phyloP scores from a whole-genome alignment of 1,284 basidiomycete genomes.

The Puccinia triticina region DNA sequence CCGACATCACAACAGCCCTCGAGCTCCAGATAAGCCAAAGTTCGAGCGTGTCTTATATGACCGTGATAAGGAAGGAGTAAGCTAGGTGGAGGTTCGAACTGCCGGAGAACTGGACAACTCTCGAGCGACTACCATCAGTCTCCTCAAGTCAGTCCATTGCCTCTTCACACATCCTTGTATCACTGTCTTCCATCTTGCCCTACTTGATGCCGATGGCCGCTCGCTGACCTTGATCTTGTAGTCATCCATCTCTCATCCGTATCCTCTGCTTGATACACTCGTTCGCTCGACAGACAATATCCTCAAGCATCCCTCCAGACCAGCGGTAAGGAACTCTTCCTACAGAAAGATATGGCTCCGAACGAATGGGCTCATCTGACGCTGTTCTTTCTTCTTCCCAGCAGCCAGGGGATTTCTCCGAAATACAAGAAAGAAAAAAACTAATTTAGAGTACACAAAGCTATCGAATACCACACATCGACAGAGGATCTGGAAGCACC shows the following conservation, averaged over 20 bases:
- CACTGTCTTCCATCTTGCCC: no score
- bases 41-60: background rate
- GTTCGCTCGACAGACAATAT: background rate
- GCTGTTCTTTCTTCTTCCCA: background rate
- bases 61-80: background rate
- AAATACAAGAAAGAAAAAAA: background rate
- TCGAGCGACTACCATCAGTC: background rate
- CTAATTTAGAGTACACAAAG: background rate
- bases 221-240: background rate
- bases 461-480: background rate
- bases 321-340: background rate
- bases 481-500: background rate
- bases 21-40: no score
- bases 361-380: background rate
- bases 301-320: background rate
- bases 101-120: background rate
- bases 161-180: background rate
- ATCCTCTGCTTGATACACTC: constrained; percentile 6
- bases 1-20: no score
- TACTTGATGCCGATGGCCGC: no score
- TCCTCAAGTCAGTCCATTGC: background rate
- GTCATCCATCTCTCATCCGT: background rate
- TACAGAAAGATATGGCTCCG: background rate
- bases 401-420: background rate
- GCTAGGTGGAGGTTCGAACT: background rate